Conservation (phyloP, 176 grass and related monocot genomes). For the Phragmites australis region DNA sequence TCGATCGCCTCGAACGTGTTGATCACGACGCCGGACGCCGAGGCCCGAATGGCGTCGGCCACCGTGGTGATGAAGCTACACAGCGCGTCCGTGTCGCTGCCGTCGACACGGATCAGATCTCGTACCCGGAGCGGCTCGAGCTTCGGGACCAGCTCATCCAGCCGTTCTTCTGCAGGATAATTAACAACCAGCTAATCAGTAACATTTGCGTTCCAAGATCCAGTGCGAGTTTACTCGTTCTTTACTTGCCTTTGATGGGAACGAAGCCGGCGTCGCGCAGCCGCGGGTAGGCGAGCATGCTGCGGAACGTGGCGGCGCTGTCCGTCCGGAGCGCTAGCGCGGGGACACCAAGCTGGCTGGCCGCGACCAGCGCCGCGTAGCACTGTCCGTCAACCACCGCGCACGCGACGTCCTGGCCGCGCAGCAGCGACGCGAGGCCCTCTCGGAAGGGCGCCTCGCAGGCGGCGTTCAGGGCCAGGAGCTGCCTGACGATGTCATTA, state of each 20-base stretch:
- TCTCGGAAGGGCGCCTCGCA: slow-evolving; percentile 26
- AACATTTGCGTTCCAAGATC: background rate
- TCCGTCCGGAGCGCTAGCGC: background rate
- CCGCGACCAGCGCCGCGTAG: background rate
- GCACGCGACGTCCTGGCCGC: background rate
- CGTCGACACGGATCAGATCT: slow-evolving; percentile 14
- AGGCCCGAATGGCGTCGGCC: background rate
- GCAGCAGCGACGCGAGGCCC: background rate
- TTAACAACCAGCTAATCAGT: background rate
- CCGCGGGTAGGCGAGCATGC: background rate
- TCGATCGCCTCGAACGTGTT: slow-evolving; percentile 50
- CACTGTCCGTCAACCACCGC: slow-evolving; percentile 26
- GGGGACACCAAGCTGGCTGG: background rate
- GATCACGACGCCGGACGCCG: slow-evolving; percentile 1
- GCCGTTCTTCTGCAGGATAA: background rate
- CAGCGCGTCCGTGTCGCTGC: background rate
- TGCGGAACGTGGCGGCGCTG: slow-evolving; percentile 5
- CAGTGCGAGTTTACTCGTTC: background rate
- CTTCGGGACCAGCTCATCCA: background rate
- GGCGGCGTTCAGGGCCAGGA: background rate
- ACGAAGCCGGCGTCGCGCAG: background rate
- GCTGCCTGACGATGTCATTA: background rate
- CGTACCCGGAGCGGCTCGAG: slow-evolving; percentile 16
- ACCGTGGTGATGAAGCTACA: background rate
- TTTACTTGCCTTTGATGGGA: background rate